Evolutionary conservation across 768 basidiomycete genomes (phyloP).

Genomic region (Mycena albidolilacea): DNA sequence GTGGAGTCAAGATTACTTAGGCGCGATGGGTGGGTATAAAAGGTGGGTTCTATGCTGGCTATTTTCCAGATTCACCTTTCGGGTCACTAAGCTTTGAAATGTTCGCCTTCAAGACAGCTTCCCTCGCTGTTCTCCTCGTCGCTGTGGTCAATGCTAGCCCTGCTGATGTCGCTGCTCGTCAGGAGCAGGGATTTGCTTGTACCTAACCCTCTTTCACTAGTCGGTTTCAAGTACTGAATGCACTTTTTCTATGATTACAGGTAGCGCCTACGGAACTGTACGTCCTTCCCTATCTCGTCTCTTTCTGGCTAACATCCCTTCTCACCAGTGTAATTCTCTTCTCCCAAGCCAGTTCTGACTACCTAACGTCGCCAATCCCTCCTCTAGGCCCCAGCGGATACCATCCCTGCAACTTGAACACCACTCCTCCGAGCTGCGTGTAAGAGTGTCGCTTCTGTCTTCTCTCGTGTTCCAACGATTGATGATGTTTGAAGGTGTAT

Average conservation of each 20-base stretch:
- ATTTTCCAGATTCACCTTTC: constrained; percentile 15
- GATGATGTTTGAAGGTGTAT: constrained; percentile 15
- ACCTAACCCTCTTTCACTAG: constrained; percentile 11
- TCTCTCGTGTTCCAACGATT: constrained; percentile 14
- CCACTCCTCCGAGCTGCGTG: constrained; percentile 23
- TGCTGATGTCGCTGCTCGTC: too few relatives aligned
- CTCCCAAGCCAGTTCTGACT: constrained; percentile 10
- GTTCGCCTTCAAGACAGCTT: too few relatives aligned
- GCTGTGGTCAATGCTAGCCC: too few relatives aligned
- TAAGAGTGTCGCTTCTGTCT: constrained; percentile 8
- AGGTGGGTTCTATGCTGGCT: constrained; percentile 8
- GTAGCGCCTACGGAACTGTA: constrained; percentile 11
- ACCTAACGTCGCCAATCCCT: constrained; percentile 11
- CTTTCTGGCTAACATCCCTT: constrained; percentile 16
- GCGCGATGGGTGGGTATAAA: constrained; percentile 8
- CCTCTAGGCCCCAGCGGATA: constrained; percentile 8
- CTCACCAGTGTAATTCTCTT: constrained; percentile 17
- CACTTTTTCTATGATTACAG: constrained; percentile 15
- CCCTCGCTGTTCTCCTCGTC: too few relatives aligned
- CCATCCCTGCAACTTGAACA: constrained; percentile 14
- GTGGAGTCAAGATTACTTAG: neutral
- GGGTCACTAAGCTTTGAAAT: neutral
- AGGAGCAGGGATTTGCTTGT: constrained; percentile 1
- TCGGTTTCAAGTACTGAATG: constrained; percentile 14
- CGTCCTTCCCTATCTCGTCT: constrained; percentile 14